Evolutionary conservation across 805 yeast species (phyloP).

Genomic region (Spathaspora gorwiae): DNA sequence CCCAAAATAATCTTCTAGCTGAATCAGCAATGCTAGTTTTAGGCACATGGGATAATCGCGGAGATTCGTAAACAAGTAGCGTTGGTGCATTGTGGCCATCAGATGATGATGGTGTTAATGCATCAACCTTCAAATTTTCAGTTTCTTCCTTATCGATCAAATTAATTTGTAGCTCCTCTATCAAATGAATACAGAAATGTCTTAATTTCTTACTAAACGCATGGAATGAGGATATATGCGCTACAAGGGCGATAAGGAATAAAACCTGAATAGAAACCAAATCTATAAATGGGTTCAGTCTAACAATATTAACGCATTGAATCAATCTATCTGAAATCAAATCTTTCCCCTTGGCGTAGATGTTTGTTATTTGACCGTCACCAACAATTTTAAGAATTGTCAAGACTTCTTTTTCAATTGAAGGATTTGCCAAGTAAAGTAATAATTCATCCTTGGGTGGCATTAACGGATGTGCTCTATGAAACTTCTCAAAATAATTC

Average conservation of each 20-base stretch:
- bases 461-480: conserved; percentile 44
- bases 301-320: conserved; percentile 15
- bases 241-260: conserved; percentile 36
- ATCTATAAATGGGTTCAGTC: conserved; percentile 23
- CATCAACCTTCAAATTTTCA: neutral
- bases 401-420: conserved; percentile 38
- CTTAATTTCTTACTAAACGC: conserved; percentile 41
- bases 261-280: conserved; percentile 41
- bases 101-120: conserved; percentile 1
- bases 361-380: conserved; percentile 38
- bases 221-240: conserved; percentile 51
- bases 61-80: conserved; percentile 6
- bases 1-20: conserved; percentile 49
- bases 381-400: conserved; percentile 46
- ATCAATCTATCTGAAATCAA: conserved; percentile 13
- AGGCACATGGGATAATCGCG: conserved; percentile 12
- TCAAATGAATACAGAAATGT: conserved; percentile 36
- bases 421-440: conserved; percentile 26
- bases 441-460: conserved; percentile 36
- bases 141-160: conserved; percentile 24
- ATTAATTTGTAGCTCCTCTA: conserved; percentile 34
- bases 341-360: conserved; percentile 10
- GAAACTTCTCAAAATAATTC: conserved; percentile 10
- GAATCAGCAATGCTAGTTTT: conserved; percentile 16
- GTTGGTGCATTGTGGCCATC: neutral